Base-by-base conservation (phyloP, 2,329 filamentous ascomycete genomes). In the Chaetomiaceae sp. region DNA sequence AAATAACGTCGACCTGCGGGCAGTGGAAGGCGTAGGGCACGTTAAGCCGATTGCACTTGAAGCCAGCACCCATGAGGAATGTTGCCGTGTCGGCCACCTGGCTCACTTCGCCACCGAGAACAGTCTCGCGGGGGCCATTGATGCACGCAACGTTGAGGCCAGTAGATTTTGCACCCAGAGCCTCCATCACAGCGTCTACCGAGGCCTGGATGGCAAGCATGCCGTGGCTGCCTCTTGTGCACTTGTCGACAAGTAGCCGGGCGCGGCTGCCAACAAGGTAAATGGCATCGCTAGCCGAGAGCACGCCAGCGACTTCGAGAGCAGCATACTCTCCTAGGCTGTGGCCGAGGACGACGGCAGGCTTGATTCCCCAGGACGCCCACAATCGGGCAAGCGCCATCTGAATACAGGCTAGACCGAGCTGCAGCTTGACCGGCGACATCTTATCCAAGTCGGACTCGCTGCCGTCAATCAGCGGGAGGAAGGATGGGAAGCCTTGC, bases 281-380 rank as follows among this genome's bases (percentile, higher is more conserved):
- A 51, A 92, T 79, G 63, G 86, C 81, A 65, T 90, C 86, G 60
- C 80, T 81, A 18, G 80, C 82, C 16, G 85, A 87, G 27, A 89
- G 73, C 14, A 89, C 85, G 45, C 85, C 86, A 48, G 86, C 84
- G 36, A 84, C 76, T 62, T 87, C 78, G 10, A 90, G 78, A 36
- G 86, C 86, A 33, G 86, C 85, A 62, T 89, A 89, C 67, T 90
- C 86, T 48, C 86, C 86, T 25, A 90, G 71, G 61, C 84, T 87
- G 67, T 82, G 80, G 16, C 80, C 80, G 13, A 82, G 66, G 1
- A 83, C 79, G 5, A 72, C 78, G 14, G 77, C 74, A 2, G 80
- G 80, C 38, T 66, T 69, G 51, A 84, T 69, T 33, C 78, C 79
- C 75, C 78, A 80, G 1, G 75, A 77, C n/a, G 59, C 64, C 80